These are phyloP conservation scores for Ophiorrhiza pumila DNA, from an alignment of 257 asterid genomes.

Conservation along the genomic window DNA sequence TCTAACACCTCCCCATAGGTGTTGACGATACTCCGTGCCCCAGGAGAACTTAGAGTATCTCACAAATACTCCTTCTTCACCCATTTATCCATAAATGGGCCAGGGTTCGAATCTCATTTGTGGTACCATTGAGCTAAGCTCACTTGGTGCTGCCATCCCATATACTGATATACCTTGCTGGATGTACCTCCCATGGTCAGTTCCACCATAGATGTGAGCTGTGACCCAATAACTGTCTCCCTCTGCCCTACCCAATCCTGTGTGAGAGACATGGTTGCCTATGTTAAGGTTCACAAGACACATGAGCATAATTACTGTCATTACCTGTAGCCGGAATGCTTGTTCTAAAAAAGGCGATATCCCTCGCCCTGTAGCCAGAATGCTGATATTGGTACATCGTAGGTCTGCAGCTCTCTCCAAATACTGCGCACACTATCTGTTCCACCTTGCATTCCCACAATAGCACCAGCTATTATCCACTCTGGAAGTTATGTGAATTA, in stretches of 20 bases:
- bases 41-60: no score
- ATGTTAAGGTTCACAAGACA: neutral
- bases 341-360: no score
- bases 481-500: constrained; percentile 82
- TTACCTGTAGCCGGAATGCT: no score
- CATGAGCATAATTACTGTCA: neutral
- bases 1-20: no score
- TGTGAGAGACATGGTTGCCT: neutral
- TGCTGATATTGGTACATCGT: constrained; percentile 86
- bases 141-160: no score
- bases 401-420: constrained; percentile 56
- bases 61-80: no score
- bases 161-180: constrained; percentile 61
- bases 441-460: constrained; percentile 98
- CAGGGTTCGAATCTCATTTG: no score
- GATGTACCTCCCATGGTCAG: constrained; percentile 97
- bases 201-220: constrained; percentile 99
- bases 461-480: constrained; percentile 93
- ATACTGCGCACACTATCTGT: constrained; percentile 48
- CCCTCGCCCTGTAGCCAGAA: constrained; percentile 99
- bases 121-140: no score
- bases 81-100: no score
- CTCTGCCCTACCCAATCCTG: constrained; percentile 99
- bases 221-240: constrained; percentile 88
- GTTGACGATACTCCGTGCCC: no score